phyloP scores from a whole-genome alignment of 2,329 filamentous ascomycete genomes.

The Fusarium guadeloupense region DNA sequence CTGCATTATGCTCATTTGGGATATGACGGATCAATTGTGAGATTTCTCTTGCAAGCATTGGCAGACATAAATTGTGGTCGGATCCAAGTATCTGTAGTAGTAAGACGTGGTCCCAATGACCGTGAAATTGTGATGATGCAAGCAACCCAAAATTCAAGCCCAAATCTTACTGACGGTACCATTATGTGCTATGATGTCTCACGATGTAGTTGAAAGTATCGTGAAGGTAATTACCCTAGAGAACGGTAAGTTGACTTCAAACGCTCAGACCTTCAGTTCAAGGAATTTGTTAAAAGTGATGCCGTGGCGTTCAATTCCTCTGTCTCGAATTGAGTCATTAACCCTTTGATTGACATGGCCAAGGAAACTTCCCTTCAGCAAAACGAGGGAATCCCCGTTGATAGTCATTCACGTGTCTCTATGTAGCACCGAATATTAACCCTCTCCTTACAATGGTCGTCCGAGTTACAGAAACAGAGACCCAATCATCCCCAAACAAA shows the following conservation, averaged over 20 bases:
- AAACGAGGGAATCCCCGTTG: slow-evolving; percentile 23
- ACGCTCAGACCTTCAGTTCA: not conserved
- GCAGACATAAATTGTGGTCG: not conserved
- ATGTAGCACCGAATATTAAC: slow-evolving; percentile 6
- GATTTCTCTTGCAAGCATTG: slow-evolving; percentile 10
- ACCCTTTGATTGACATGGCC: slow-evolving; percentile 30
- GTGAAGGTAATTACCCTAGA: slow-evolving; percentile 24
- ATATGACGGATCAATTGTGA: not conserved
- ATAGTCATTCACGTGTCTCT: slow-evolving; percentile 13
- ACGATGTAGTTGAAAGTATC: slow-evolving; percentile 1
- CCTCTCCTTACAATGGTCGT: slow-evolving; percentile 23
- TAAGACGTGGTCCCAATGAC: slow-evolving; percentile 29
- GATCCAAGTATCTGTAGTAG: slow-evolving; percentile 14
- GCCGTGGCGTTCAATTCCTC: not conserved
- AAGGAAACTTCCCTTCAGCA: slow-evolving; percentile 17
- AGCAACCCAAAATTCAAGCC: not conserved
- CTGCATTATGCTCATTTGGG: slow-evolving; percentile 27
- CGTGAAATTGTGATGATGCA: not conserved
- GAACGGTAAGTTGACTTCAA: not conserved
- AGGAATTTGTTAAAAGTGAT: not conserved
- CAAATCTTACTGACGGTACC: not conserved
- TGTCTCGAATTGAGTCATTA: not conserved
- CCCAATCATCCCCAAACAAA: slow-evolving; percentile 32
- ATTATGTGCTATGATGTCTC: not conserved
- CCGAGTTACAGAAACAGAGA: slow-evolving; percentile 31